Conservation (phyloP, 768 basidiomycete genomes). For the Fibroporia radiculosa region DNA sequence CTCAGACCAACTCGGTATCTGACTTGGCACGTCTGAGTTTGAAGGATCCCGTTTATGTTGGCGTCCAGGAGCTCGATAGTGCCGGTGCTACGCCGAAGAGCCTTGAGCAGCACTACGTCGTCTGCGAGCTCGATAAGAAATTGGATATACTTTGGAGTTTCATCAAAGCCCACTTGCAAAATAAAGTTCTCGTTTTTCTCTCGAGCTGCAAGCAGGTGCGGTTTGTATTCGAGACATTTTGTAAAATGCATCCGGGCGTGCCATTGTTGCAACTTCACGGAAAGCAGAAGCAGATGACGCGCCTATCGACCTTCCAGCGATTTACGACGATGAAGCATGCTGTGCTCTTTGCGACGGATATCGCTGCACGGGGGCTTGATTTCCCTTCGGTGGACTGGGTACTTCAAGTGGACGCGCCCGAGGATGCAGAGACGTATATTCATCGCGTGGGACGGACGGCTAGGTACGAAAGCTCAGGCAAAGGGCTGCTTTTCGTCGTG, state of each 20-base stretch:
- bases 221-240: constrained; percentile 92
- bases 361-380: constrained; percentile 92
- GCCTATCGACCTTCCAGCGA: constrained; percentile 74
- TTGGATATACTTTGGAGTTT: constrained; percentile 91
- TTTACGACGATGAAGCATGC: constrained; percentile 80
- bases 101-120: constrained; percentile 84
- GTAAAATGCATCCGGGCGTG: constrained; percentile 90
- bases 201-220: constrained; percentile 97
- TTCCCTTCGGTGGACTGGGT: constrained; percentile 98
- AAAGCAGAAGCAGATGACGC: constrained; percentile 91
- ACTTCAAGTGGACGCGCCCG: constrained; percentile 89
- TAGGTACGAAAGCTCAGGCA: constrained; percentile 85
- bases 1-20: constrained; percentile 83
- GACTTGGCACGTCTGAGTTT: constrained; percentile 89
- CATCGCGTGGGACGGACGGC: constrained; percentile 96
- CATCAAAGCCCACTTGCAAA: constrained; percentile 87
- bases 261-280: constrained; percentile 93
- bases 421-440: constrained; percentile 96
- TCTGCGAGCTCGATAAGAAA: constrained; percentile 80
- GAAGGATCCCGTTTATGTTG: constrained; percentile 70
- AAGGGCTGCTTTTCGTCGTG: constrained; percentile 71
- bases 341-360: constrained; percentile 90
- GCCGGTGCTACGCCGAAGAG: constrained; percentile 58
- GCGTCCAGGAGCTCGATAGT: constrained; percentile 44
- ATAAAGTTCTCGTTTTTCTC: constrained; percentile 88